These are phyloP conservation scores for Zizania latifolia DNA, from an alignment of 176 grass and related monocot species.

Conservation along the genomic window DNA sequence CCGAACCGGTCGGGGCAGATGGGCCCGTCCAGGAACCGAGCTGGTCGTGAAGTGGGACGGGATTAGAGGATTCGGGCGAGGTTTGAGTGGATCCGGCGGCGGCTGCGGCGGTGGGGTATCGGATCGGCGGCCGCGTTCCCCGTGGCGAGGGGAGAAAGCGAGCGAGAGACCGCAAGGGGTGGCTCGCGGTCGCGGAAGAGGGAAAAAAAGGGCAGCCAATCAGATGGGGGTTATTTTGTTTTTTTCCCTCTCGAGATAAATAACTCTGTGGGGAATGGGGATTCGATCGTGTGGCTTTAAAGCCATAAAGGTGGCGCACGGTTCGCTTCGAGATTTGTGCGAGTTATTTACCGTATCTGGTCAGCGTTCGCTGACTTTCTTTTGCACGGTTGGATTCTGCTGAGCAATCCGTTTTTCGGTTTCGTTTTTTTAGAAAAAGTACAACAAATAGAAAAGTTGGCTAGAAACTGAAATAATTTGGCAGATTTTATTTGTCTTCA, in stretches of 20 bases:
- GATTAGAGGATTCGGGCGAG: not conserved
- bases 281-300: not conserved
- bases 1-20: not conserved
- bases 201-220: not conserved
- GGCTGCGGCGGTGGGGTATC: not conserved
- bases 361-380: not conserved
- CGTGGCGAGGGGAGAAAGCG: not conserved
- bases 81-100: constrained; percentile 18
- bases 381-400: too few species aligned
- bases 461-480: too few species aligned
- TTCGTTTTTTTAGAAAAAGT: too few species aligned
- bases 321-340: not conserved
- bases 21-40: not conserved
- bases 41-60: not conserved
- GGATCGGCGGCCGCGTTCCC: constrained; percentile 44
- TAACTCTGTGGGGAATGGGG: not conserved
- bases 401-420: too few species aligned
- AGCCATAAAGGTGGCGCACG: not conserved
- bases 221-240: not conserved
- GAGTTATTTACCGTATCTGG: not conserved
- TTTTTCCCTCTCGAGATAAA: not conserved
- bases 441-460: too few species aligned
- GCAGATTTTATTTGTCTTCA: too few species aligned
- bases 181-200: not conserved
- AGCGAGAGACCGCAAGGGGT: too few species aligned